These are phyloP conservation scores for Chenopodium album DNA, from an alignment of 148 eudicot genomes.

Conservation along the genomic window DNA sequence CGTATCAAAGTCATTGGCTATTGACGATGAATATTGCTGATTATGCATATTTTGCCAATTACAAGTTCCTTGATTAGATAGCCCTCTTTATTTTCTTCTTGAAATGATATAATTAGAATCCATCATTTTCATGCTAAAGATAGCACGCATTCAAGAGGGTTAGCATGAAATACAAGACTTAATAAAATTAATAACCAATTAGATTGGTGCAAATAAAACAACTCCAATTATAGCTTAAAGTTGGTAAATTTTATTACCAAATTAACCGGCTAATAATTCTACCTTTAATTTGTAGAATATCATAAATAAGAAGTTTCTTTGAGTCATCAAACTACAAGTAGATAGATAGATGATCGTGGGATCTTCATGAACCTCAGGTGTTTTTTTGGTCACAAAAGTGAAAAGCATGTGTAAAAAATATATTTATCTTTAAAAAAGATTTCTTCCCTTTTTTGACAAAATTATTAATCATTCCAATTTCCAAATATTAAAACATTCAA, in stretches of 20 bases:
- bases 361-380: not conserved
- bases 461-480: too few relatives aligned
- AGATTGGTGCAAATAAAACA: conserved; percentile 6
- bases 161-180: conserved; percentile 15
- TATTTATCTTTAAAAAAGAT: not conserved
- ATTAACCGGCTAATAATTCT: not conserved
- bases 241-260: conserved; percentile 13
- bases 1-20: not conserved
- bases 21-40: not conserved
- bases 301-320: too few relatives aligned
- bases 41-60: not conserved
- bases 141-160: conserved; percentile 3
- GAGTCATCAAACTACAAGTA: not conserved
- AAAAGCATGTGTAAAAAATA: not conserved
- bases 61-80: not conserved
- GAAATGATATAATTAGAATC: conserved; percentile 7
- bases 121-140: conserved; percentile 10
- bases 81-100: not conserved
- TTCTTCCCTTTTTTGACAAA: not conserved
- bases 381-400: not conserved
- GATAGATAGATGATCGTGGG: not conserved
- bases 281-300: not conserved
- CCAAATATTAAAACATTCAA: too few relatives aligned
- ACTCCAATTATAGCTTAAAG: conserved; percentile 1
- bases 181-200: conserved; percentile 12